A percentile compares a stretch with the other conserved stretches of the same genome.
Evolutionary conservation across 352 stramenopile genomes (phyloP).

Genomic region (Phytophthora tubulina): DNA sequence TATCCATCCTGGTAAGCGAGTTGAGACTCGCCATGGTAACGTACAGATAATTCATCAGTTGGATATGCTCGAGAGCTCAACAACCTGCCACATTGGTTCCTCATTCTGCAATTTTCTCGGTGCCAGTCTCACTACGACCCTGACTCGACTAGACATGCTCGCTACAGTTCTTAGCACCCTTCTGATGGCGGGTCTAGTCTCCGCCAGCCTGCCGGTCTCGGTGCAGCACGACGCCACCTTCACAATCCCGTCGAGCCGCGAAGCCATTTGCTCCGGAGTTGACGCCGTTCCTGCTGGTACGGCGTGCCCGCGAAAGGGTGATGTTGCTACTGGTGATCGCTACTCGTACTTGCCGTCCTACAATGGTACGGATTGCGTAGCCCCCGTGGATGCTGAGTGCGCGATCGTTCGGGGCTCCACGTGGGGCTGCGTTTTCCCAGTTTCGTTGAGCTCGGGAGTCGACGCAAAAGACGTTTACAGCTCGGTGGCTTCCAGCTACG

Average conservation of each 20-base stretch:
- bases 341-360: not conserved
- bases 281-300: not conserved
- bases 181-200: not conserved
- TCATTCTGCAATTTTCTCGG: too few species aligned
- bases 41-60: too few species aligned
- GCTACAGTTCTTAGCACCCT: not conserved
- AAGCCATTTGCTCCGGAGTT: not conserved
- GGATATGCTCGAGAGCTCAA: too few species aligned
- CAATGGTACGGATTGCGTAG: conserved; percentile 1
- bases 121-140: too few species aligned
- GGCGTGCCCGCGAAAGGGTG: not conserved
- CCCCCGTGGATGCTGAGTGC: conserved; percentile 7
- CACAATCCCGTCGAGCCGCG: not conserved
- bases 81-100: too few species aligned
- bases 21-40: too few species aligned
- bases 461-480: too few species aligned
- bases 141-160: too few species aligned
- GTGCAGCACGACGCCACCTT: conserved; percentile 1
- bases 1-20: too few species aligned
- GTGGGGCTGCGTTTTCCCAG: conserved; percentile 14
- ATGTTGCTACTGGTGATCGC: not conserved
- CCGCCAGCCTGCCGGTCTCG: not conserved
- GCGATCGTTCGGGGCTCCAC: not conserved
- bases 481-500: too few species aligned
- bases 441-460: not conserved